phyloP scores from a whole-genome alignment of 306 rosid species.

The Boehmeria nivea region DNA sequence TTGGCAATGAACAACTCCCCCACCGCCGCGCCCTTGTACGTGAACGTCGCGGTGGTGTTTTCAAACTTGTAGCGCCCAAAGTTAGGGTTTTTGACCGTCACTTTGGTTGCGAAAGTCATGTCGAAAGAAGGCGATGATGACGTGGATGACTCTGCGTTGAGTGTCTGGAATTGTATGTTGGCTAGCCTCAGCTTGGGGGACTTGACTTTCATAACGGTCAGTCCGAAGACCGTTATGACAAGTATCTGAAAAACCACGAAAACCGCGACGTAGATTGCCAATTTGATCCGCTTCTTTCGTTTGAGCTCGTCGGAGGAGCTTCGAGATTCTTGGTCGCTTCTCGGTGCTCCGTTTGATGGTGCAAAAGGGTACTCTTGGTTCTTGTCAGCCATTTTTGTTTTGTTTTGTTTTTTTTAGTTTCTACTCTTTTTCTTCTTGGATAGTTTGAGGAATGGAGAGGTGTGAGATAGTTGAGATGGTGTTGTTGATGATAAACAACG shows the following conservation, averaged over 20 bases:
- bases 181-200: slow-evolving; percentile 23
- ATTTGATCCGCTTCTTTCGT: slow-evolving; percentile 6
- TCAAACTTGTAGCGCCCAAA: too few relatives aligned
- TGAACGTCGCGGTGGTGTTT: slow-evolving; percentile 9
- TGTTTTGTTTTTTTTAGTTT: too few relatives aligned
- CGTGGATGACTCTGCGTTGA: background rate
- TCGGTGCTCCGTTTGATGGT: too few relatives aligned
- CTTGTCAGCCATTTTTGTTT: too few relatives aligned
- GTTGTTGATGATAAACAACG: too few relatives aligned
- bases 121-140: slow-evolving; percentile 11
- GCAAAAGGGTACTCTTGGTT: too few relatives aligned
- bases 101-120: slow-evolving; percentile 16
- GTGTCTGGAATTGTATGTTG: background rate
- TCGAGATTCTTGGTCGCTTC: background rate
- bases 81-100: slow-evolving; percentile 22
- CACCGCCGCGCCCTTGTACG: slow-evolving; percentile 12
- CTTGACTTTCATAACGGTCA: slow-evolving; percentile 19
- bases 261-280: background rate
- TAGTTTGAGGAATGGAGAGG: too few relatives aligned
- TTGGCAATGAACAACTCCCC: slow-evolving; percentile 15
- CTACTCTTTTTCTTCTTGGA: too few relatives aligned
- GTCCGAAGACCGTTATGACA: background rate
- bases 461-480: too few relatives aligned
- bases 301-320: slow-evolving; percentile 3
- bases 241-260: slow-evolving; percentile 19